Base-by-base conservation (phyloP, 2,329 filamentous ascomycete species). In the Arthrobotrys iridis region DNA sequence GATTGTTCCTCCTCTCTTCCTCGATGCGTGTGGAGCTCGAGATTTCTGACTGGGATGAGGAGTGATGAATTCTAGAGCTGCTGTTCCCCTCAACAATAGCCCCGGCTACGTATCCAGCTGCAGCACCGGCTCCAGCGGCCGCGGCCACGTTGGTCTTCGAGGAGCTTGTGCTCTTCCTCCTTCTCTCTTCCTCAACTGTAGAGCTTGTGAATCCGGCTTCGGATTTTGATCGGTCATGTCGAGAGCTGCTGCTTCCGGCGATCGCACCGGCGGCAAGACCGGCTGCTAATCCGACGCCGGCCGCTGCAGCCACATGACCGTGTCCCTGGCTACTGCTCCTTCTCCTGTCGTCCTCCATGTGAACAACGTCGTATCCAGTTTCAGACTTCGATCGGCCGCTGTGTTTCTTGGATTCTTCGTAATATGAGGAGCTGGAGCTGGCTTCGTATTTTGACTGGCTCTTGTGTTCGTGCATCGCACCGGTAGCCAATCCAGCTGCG, bases 311-410 rank as follows among this genome's bases (percentile, higher is more conserved):
- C 50, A 55, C 24, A 10, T 55, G 50, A 4, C 50, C 50, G 30
- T 55, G 46, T 55, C 50, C 50, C 50, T 35, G 50, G 28, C 50
- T 55, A 24, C 50, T 55, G 30, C 50, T 55, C 8, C 50, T 55
- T 18, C 50, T 55, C 30, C 30, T 37, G 15, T 55, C 50, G 37
- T 55, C 50, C 18, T 55, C 50, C 6, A 28, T 22, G 11, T 55
- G 50, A 37, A 55, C 30, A 18, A 37, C 24, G 18, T 55, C 50
- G 24, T 55, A 37, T 8, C 50, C 30, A 24, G 30, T 55, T 24
- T 55, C 50, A n/a, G 50, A 55, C 11, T 55, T 55, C 10, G 50
- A 55, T 37, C 50, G n/a, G n/a, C 50, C 50, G 15, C 50, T 55
- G 10, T 28, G 13, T 24, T 55, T 35, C 15, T 15, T 55, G 11